These are phyloP conservation scores for Pseudozyma sp. DNA, from an alignment of 1,284 basidiomycete species.

Conservation along the genomic window DNA sequence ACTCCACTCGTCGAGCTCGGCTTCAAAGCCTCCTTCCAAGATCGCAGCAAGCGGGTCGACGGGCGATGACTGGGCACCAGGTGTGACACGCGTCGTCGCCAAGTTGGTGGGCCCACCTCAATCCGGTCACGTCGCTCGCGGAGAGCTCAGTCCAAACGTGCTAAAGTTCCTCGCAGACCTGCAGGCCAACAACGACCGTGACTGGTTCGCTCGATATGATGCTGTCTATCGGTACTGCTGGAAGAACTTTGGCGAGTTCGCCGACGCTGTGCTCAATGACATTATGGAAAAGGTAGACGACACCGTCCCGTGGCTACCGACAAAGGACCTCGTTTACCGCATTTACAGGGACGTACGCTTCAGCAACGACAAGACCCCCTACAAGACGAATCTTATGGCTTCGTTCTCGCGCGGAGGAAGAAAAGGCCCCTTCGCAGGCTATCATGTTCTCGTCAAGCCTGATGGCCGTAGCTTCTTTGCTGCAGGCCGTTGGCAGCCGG, in stretches of 20 bases:
- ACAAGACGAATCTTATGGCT: constrained; percentile 82
- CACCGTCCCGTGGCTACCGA: constrained; percentile 83
- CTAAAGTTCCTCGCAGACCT: constrained; percentile 80
- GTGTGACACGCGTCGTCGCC: constrained; percentile 30
- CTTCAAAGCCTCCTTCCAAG: constrained; percentile 7
- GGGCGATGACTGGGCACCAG: constrained; percentile 22
- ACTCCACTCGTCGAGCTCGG: constrained; percentile 1
- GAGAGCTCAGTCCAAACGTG: constrained; percentile 85
- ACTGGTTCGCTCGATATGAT: constrained; percentile 79
- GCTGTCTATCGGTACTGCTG: constrained; percentile 27
- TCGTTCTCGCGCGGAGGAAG: constrained; percentile 82
- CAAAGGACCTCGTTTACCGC: constrained; percentile 82
- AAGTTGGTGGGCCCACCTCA: constrained; percentile 38
- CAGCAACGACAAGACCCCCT: constrained; percentile 91
- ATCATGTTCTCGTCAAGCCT: constrained; percentile 43
- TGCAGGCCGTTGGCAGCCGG: constrained; percentile 85
- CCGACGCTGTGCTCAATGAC: constrained; percentile 77
- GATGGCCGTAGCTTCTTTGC: constrained; percentile 76
- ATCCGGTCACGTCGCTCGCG: constrained; percentile 75
- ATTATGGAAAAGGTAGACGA: constrained; percentile 78
- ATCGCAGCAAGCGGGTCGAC: neutral
- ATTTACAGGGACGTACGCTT: constrained; percentile 80
- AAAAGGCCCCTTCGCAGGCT: constrained; percentile 81
- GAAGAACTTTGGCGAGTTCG: constrained; percentile 84
- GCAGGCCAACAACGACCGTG: constrained; percentile 80